phyloP scores from a whole-genome alignment of 441 rosid genomes.

The Aquilaria agallochum region DNA sequence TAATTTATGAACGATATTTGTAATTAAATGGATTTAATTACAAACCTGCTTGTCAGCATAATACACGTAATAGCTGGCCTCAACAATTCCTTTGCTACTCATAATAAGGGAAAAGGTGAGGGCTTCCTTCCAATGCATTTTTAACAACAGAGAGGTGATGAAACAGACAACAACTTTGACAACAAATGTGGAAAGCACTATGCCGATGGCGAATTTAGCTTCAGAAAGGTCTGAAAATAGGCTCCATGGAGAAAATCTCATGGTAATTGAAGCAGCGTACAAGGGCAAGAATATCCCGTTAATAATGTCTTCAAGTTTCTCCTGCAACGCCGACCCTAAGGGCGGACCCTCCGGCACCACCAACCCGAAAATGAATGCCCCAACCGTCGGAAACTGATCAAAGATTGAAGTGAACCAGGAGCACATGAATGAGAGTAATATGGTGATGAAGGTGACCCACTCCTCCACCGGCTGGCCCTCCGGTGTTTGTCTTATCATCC shows the following conservation, averaged over 20 bases:
- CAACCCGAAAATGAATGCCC: constrained; percentile 7
- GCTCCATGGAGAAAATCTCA: not conserved
- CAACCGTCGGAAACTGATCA: constrained; percentile 1
- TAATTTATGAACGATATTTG: too few species aligned
- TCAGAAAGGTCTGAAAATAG: not conserved
- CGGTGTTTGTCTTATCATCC: constrained; percentile 12
- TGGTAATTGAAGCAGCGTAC: not conserved
- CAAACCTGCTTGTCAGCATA: too few species aligned
- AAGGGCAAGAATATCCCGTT: constrained; percentile 2
- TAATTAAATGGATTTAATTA: too few species aligned
- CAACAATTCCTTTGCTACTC: constrained; percentile 45
- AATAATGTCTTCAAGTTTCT: constrained; percentile 1
- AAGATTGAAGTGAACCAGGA: constrained; percentile 1
- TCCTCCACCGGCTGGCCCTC: constrained; percentile 8
- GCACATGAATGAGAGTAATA: not conserved
- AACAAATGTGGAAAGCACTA: constrained; percentile 2
- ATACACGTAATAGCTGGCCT: not conserved
- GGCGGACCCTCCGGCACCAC: constrained; percentile 16
- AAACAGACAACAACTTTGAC: constrained; percentile 27
- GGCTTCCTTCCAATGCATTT: constrained; percentile 34
- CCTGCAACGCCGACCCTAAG: constrained; percentile 10
- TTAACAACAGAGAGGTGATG: constrained; percentile 22
- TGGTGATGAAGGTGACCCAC: not conserved
- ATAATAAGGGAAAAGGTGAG: constrained; percentile 39
- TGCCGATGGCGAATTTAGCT: not conserved